Base-by-base conservation (phyloP, 148 eudicot species). In the Suaeda aralocaspica region DNA sequence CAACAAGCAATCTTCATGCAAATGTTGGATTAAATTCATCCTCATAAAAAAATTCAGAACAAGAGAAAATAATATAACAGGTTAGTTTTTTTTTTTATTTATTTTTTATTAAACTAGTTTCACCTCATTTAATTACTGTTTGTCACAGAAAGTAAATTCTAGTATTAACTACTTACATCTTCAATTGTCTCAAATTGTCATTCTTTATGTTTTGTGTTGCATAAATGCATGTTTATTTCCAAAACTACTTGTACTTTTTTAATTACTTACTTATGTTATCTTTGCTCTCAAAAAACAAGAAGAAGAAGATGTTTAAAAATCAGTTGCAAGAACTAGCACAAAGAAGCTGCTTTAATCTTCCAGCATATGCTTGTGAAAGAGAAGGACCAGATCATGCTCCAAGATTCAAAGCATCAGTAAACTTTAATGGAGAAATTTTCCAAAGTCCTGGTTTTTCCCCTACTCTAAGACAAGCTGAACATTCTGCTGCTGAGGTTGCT, bases 301-400 rank as follows among this genome's bases (percentile, higher is more conserved):
- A 49, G 11, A 13, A 24, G 36, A 57, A 50, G 11, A 84, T 84
- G 87, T 84, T 73, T 69, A 84, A 84, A 73, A 84, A 79, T 50
- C 84, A 81, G 66, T 68, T 84, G 60, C 87, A 84, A 28, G 87
- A 84, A 45, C 74, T 84, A 36, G 87, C 84, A 45, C 87, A 84
- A 34, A 81, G 84, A 67, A 81, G 87, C 42, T 84, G 87, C 59
- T 84, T 84, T 67, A 81, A 84, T 53, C 71, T 84, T 0, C 87
- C 87, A 25, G 63, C 77, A 2, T 84, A 84, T 64, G 75, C 72
- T 3, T 76, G 84, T 15, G 67, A 50, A n/a, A 76, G 84, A 73
- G 84, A 81, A 78, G 87, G 87, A 6, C 87, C 84, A n/a, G 87
- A 84, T 76, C 87, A 84, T 78, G 84, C 84, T 9, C 87, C 87